These are phyloP conservation scores for Linum lewisii DNA, from an alignment of 345 rosid species.

Conservation along the genomic window DNA sequence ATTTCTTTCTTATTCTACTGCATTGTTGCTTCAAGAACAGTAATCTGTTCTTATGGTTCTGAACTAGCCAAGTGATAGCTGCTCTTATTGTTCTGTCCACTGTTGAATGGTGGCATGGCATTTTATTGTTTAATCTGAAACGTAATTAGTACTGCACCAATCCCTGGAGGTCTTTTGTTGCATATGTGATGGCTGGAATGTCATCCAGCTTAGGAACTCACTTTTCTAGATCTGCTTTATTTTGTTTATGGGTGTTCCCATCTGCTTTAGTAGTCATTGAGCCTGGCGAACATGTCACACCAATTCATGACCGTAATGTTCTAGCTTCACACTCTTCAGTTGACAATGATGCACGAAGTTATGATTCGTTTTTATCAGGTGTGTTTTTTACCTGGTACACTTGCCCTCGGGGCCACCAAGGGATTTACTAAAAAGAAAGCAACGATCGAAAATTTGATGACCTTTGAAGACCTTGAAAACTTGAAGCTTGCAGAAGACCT, in stretches of 20 bases:
- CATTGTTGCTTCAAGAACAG: neutral
- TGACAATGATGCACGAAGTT: neutral
- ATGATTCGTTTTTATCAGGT: constrained; percentile 34
- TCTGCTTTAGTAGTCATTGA: neutral
- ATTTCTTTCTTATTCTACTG: neutral
- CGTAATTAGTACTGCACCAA: no score
- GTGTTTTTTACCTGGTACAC: constrained; percentile 88
- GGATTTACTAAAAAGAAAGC: constrained; percentile 78
- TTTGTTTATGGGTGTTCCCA: neutral
- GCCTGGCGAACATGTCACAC: neutral
- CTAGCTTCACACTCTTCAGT: no score
- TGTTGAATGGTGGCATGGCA: neutral
- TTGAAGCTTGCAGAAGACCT: constrained; percentile 93
- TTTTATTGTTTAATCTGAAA: no score
- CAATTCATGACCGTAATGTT: neutral
- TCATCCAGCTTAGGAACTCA: no score
- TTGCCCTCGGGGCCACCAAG: constrained; percentile 96
- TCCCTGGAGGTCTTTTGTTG: neutral
- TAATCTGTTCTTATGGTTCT: no score
- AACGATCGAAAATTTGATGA: constrained; percentile 62
- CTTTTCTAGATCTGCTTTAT: neutral
- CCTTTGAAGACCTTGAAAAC: constrained; percentile 83
- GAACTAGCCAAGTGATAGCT: no score
- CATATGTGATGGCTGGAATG: neutral
- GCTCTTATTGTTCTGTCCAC: neutral